These are phyloP conservation scores for Paraphoma chrysanthemicola DNA, from an alignment of 2,329 filamentous ascomycete genomes.

Conservation along the genomic window DNA sequence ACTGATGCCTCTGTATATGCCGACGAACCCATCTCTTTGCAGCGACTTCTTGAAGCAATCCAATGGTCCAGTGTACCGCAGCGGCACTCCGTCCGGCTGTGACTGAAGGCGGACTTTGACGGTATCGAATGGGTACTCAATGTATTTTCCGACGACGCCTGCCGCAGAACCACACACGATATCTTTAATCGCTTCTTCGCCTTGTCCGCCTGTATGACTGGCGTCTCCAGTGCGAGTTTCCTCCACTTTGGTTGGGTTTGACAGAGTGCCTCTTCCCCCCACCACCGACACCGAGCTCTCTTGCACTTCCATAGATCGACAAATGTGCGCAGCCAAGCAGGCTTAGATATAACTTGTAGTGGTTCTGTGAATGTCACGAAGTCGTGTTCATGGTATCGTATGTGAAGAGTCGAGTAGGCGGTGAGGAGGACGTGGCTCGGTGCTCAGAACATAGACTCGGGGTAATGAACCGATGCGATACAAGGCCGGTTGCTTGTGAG, in stretches of 20 bases:
- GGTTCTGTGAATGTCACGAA: constrained; percentile 21
- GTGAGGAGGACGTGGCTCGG: constrained; percentile 35
- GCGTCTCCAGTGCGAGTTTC: constrained; percentile 19
- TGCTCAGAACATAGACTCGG: constrained; percentile 29
- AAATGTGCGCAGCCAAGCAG: constrained; percentile 4
- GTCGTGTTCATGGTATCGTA: constrained; percentile 26
- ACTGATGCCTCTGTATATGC: constrained; percentile 90
- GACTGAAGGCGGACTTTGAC: constrained; percentile 97
- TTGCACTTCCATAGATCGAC: constrained; percentile 38
- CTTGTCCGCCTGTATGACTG: constrained; percentile 48
- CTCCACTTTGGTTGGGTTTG: constrained; percentile 25
- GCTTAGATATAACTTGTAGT: constrained; percentile 7
- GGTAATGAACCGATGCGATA: constrained; percentile 4
- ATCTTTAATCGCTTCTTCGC: constrained; percentile 79
- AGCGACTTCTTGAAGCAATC: constrained; percentile 94
- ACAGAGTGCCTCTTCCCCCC: constrained; percentile 35
- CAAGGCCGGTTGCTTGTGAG: constrained; percentile 8
- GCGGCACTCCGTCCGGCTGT: constrained; percentile 83
- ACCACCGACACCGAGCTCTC: constrained; percentile 39
- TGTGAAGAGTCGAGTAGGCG: constrained; percentile 34
- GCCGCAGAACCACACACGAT: constrained; percentile 89
- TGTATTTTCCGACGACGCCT: constrained; percentile 90
- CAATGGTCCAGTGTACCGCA: constrained; percentile 82
- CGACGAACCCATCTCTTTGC: constrained; percentile 76
- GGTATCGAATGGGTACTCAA: constrained; percentile 98